Evolutionary conservation across 2,329 filamentous ascomycete species (phyloP).

Genomic region (Paraconiothyrium sp.): DNA sequence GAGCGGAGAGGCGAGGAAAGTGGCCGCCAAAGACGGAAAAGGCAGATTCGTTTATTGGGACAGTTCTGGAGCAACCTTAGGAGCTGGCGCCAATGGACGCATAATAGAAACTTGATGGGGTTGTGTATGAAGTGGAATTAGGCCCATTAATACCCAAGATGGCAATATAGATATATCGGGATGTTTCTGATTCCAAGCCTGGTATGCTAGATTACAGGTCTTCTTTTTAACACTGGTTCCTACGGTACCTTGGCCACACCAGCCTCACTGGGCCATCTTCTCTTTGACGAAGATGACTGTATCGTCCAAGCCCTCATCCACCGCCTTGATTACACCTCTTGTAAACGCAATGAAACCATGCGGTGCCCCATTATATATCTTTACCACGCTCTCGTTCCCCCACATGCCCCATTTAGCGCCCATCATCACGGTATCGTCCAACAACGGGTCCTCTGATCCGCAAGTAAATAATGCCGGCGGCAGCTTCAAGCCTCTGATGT

Average conservation of each 20-base stretch:
- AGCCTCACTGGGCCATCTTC: conserved; percentile 24
- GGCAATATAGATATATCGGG: background rate
- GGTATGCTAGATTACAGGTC: background rate
- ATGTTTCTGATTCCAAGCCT: background rate
- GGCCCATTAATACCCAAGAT: background rate
- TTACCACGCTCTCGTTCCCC: conserved; percentile 61
- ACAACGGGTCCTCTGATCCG: conserved; percentile 63
- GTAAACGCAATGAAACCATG: conserved; percentile 63
- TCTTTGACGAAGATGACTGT: conserved; percentile 52
- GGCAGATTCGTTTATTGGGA: conserved; percentile 6
- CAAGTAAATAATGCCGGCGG: conserved; percentile 65
- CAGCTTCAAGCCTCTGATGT: conserved; percentile 52
- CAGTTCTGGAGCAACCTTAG: conserved; percentile 1
- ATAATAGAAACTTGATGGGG: background rate
- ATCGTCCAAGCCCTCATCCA: conserved; percentile 52
- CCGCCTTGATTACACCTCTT: conserved; percentile 45
- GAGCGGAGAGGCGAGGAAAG: conserved; percentile 59
- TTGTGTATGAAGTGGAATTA: background rate
- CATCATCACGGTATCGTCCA: conserved; percentile 65
- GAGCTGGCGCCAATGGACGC: background rate
- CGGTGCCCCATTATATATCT: conserved; percentile 63
- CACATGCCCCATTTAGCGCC: conserved; percentile 62
- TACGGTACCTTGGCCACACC: background rate
- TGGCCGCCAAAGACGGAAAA: conserved; percentile 53
- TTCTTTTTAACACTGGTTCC: background rate